These are phyloP conservation scores for Musa schizocarpa DNA, from an alignment of 176 grass and related monocot species.

Conservation along the genomic window DNA sequence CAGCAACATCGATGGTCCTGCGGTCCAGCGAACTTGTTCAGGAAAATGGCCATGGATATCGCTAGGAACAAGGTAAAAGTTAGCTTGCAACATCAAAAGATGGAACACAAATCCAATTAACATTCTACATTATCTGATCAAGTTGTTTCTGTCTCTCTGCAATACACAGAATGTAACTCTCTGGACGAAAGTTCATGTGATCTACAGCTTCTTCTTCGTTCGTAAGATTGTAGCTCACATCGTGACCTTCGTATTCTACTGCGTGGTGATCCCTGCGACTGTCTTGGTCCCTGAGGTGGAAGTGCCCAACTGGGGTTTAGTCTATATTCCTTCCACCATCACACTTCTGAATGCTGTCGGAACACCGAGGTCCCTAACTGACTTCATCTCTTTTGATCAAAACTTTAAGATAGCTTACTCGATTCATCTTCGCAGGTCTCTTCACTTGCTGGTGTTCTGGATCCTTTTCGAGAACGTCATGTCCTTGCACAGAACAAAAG, in stretches of 20 bases:
- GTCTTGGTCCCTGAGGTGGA: constrained; percentile 13
- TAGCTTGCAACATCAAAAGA: background rate
- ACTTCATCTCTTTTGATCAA: too few relatives aligned
- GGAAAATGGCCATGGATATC: background rate
- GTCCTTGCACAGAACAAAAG: constrained; percentile 7
- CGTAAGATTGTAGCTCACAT: background rate
- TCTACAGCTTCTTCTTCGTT: constrained; percentile 6
- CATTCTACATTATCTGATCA: too few relatives aligned
- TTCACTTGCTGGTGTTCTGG: constrained; percentile 1
- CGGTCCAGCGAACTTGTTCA: background rate
- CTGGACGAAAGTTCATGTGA: constrained; percentile 2
- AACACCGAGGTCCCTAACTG: background rate
- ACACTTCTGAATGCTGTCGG: constrained; percentile 9
- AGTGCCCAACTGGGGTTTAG: background rate
- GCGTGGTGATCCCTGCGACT: constrained; percentile 6
- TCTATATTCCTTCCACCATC: constrained; percentile 7
- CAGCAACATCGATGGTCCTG: constrained; percentile 2
- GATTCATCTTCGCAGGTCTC: background rate
- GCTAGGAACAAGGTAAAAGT: background rate
- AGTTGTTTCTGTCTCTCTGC: too few relatives aligned
- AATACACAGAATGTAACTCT: background rate
- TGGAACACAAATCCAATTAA: background rate
- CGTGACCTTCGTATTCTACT: constrained; percentile 3
- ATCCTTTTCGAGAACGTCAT: constrained; percentile 8
- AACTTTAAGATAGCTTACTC: too few relatives aligned